Evolutionary conservation across 2,329 filamentous ascomycete genomes (phyloP).

Genomic region (Neospermospora avenae): DNA sequence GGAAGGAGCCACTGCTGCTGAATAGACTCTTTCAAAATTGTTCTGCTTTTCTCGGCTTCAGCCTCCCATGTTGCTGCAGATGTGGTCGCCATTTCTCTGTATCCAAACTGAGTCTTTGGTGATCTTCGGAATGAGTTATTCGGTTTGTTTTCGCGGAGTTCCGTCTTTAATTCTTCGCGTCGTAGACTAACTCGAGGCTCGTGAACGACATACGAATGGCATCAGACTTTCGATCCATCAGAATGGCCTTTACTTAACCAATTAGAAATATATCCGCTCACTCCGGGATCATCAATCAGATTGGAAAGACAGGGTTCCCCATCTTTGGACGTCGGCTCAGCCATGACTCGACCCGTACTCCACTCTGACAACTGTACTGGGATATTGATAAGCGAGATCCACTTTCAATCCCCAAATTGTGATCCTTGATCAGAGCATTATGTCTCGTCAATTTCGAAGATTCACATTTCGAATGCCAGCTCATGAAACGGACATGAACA

Average conservation of each 20-base stretch:
- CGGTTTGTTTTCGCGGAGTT: background rate
- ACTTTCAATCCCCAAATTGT: too few relatives aligned
- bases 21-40: slow-evolving; percentile 10
- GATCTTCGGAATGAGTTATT: background rate
- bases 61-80: slow-evolving; percentile 3
- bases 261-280: background rate
- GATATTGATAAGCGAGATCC: too few relatives aligned
- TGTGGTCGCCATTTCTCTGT: background rate
- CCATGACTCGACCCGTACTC: too few relatives aligned
- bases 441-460: too few relatives aligned
- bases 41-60: slow-evolving; percentile 9
- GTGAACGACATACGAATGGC: background rate
- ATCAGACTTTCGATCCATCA: background rate
- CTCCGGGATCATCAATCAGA: background rate
- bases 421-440: too few relatives aligned
- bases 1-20: slow-evolving; percentile 14
- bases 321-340: too few relatives aligned
- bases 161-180: background rate
- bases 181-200: background rate
- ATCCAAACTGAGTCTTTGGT: background rate
- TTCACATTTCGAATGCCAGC: too few relatives aligned
- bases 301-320: too few relatives aligned
- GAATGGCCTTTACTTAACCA: background rate
- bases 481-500: too few relatives aligned
- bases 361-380: too few relatives aligned